These are phyloP conservation scores for Priceomyces fermenticarens DNA, from an alignment of 805 yeast genomes.

Conservation along the genomic window DNA sequence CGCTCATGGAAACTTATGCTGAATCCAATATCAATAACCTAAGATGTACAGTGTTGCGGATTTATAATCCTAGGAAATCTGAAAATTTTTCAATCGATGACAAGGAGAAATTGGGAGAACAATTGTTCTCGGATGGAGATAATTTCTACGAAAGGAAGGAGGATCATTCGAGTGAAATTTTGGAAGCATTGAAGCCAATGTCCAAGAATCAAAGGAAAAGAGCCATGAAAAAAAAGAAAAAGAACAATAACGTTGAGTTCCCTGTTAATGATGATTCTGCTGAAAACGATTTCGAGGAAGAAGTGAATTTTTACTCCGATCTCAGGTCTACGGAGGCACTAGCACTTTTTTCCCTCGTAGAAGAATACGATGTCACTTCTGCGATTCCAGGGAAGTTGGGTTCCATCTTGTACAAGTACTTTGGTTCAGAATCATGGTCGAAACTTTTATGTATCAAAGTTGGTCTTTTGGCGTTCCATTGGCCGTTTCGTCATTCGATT, in stretches of 20 bases:
- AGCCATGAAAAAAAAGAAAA: conserved; percentile 10
- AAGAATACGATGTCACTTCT: conserved; percentile 36
- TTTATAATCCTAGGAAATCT: conserved; percentile 8
- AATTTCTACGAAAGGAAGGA: conserved; percentile 1
- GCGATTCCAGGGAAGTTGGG: conserved; percentile 26
- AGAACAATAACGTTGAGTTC: not conserved
- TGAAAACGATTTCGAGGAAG: conserved; percentile 7
- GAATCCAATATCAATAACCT: conserved; percentile 9
- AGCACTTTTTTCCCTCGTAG: conserved; percentile 33
- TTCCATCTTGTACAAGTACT: conserved; percentile 12
- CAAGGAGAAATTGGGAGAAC: not conserved
- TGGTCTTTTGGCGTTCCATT: conserved; percentile 42
- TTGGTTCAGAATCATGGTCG: conserved; percentile 28
- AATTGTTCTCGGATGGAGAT: not conserved
- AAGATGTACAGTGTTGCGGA: conserved; percentile 13
- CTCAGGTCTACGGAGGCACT: conserved; percentile 41
- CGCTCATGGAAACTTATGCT: conserved; percentile 16
- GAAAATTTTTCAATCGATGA: conserved; percentile 1
- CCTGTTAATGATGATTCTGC: conserved; percentile 4
- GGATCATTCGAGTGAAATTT: conserved; percentile 3
- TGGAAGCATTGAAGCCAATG: conserved; percentile 13
- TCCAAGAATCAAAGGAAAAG: conserved; percentile 17
- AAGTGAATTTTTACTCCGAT: conserved; percentile 26
- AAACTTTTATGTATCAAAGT: conserved; percentile 32
- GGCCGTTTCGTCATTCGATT: conserved; percentile 43